Evolutionary conservation across 75 land plant genomes (phyloP).

Genomic region (Picea sitchensis): DNA sequence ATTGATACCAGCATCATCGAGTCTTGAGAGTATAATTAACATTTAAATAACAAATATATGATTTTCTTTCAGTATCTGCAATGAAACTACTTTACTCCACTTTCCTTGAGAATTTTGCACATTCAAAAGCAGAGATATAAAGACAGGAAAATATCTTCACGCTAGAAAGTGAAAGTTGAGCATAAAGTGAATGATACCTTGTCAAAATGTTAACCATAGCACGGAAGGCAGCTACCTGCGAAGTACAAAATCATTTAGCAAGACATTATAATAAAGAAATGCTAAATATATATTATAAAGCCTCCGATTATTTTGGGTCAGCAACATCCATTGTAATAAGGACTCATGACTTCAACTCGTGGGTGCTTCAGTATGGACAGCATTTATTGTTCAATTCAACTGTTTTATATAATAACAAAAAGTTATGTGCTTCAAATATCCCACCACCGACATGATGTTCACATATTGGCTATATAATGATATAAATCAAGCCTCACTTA

Average conservation of each 20-base stretch:
- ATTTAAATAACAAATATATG: neutral
- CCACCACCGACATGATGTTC: neutral
- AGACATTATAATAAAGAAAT: neutral
- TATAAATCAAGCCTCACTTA: neutral
- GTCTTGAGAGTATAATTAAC: neutral
- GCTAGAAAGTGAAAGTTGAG: neutral
- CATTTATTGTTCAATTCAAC: neutral
- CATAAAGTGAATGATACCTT: conserved; percentile 34
- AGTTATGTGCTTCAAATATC: neutral
- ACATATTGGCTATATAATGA: neutral
- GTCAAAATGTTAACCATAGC: conserved; percentile 98
- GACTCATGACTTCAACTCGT: neutral
- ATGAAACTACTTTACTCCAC: neutral
- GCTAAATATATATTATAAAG: neutral
- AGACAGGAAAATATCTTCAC: neutral
- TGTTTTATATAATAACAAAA: neutral
- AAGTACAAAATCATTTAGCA: neutral
- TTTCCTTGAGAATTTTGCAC: neutral
- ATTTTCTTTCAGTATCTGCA: neutral
- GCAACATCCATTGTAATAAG: neutral
- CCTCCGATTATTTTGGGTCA: neutral
- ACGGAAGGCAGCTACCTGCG: conserved; percentile 99
- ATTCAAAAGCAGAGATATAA: neutral
- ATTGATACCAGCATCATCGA: no score
- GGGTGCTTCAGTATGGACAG: neutral